Percentiles rank a stretch among this genome's conserved stretches.
Evolutionary conservation across 345 rosid genomes (phyloP).

Genomic region (Kernera saxatilis): DNA sequence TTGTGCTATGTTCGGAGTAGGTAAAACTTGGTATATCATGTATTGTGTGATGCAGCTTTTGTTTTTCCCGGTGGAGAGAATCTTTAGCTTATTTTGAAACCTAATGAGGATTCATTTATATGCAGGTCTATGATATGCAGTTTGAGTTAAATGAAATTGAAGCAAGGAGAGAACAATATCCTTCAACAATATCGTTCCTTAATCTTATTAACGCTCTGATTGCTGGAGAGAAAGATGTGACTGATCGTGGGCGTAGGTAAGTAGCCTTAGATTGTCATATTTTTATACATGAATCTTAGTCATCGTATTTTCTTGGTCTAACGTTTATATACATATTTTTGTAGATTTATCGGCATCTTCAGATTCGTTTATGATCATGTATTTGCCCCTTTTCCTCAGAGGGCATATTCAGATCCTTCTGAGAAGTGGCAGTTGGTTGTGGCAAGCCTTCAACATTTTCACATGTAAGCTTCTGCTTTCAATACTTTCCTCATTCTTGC

Average conservation of each 20-base stretch:
- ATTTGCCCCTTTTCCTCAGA: constrained; percentile 86
- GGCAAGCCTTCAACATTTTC: constrained; percentile 95
- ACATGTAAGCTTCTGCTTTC: constrained; percentile 48
- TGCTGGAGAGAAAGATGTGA: constrained; percentile 76
- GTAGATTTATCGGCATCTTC: constrained; percentile 91
- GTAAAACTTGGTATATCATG: constrained; percentile 3
- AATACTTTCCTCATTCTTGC: background rate
- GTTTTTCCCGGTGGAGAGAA: background rate
- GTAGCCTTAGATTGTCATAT: constrained; percentile 11
- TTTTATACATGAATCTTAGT: constrained; percentile 8
- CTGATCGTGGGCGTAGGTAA: constrained; percentile 91
- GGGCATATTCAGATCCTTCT: constrained; percentile 90
- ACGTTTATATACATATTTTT: constrained; percentile 21
- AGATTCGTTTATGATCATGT: constrained; percentile 87
- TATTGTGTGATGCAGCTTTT: background rate
- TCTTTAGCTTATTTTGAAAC: background rate
- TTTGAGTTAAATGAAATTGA: constrained; percentile 97
- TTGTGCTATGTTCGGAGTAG: background rate
- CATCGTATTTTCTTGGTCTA: constrained; percentile 12
- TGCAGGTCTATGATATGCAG: constrained; percentile 93
- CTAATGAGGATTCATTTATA: constrained; percentile 13
- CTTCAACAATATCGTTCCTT: constrained; percentile 89
- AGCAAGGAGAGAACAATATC: constrained; percentile 87
- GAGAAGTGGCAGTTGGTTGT: constrained; percentile 94
- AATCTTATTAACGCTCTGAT: constrained; percentile 80